These are phyloP conservation scores for Penicillium sclerotiorum DNA, from an alignment of 2,329 filamentous ascomycete species.

Conservation along the genomic window DNA sequence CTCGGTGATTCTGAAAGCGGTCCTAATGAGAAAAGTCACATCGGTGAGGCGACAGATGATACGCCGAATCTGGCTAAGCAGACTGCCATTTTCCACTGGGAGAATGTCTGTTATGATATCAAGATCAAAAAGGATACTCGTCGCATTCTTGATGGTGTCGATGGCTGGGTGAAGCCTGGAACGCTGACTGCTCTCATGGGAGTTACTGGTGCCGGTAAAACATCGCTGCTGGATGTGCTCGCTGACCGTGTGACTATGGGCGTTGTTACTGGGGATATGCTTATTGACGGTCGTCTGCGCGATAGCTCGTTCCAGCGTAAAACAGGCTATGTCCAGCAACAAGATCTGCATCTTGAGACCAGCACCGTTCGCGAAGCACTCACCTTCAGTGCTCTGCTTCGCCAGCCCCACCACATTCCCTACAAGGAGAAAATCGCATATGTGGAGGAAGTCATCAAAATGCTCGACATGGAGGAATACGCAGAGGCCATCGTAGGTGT, in stretches of 20 bases:
- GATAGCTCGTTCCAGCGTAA: slow-evolving; percentile 70
- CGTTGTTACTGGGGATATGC: slow-evolving; percentile 80
- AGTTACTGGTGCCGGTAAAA: slow-evolving; percentile 87
- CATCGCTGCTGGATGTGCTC: slow-evolving; percentile 80
- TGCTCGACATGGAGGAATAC: slow-evolving; percentile 85
- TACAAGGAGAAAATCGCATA: slow-evolving; percentile 77
- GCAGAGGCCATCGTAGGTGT: slow-evolving; percentile 87
- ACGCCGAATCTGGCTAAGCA: slow-evolving; percentile 60
- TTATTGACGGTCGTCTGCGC: slow-evolving; percentile 71
- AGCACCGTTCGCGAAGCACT: slow-evolving; percentile 86
- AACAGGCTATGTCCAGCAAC: slow-evolving; percentile 69
- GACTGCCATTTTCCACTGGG: slow-evolving; percentile 81
- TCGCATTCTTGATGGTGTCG: slow-evolving; percentile 77
- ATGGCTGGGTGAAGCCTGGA: slow-evolving; percentile 91
- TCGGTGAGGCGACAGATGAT: slow-evolving; percentile 72
- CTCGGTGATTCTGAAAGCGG: slow-evolving; percentile 27
- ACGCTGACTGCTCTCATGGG: slow-evolving; percentile 89
- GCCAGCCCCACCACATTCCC: slow-evolving; percentile 74
- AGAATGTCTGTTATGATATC: slow-evolving; percentile 78
- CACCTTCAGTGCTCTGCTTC: slow-evolving; percentile 78
- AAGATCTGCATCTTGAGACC: slow-evolving; percentile 82
- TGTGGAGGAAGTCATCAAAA: slow-evolving; percentile 83
- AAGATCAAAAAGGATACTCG: slow-evolving; percentile 74
- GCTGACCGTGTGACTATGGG: slow-evolving; percentile 84
- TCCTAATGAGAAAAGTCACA: slow-evolving; percentile 41